A percentile compares a stretch with the other conserved stretches of the same genome.
Conservation (phyloP, 805 yeast species). For the Alloascoidea africana region DNA sequence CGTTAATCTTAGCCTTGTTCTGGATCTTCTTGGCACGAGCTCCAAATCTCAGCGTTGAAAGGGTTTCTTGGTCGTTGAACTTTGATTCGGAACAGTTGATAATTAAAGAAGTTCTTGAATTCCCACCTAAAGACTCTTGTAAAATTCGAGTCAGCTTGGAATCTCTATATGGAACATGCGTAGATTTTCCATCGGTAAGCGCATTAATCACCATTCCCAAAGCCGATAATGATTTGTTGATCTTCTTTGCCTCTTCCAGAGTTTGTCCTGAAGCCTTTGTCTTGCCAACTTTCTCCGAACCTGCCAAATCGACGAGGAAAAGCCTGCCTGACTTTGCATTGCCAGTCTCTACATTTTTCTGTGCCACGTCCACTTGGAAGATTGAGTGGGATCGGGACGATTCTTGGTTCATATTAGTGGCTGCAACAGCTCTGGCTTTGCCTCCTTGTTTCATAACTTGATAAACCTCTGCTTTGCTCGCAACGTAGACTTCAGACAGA, state of each 20-base stretch:
- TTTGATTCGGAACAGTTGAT: slow-evolving; percentile 58
- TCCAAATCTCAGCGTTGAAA: slow-evolving; percentile 65
- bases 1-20: slow-evolving; percentile 49
- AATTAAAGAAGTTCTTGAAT: slow-evolving; percentile 60
- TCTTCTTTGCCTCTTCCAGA: slow-evolving; percentile 72
- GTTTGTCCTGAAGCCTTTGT: slow-evolving; percentile 67
- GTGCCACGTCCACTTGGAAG: slow-evolving; percentile 52
- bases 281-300: slow-evolving; percentile 67
- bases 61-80: slow-evolving; percentile 43
- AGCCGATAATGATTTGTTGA: slow-evolving; percentile 63
- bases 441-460: slow-evolving; percentile 45
- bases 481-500: slow-evolving; percentile 45
- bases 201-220: slow-evolving; percentile 73
- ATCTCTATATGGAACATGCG: slow-evolving; percentile 63
- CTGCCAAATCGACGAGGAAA: slow-evolving; percentile 74
- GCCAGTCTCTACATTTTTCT: slow-evolving; percentile 38
- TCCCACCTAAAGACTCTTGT: slow-evolving; percentile 73
- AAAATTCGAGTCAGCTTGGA: slow-evolving; percentile 66
- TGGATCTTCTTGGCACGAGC: slow-evolving; percentile 52
- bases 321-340: slow-evolving; percentile 46
- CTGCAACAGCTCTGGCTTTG: slow-evolving; percentile 34
- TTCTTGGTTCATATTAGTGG: slow-evolving; percentile 57
- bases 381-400: slow-evolving; percentile 76
- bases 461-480: slow-evolving; percentile 41
- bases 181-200: slow-evolving; percentile 50